A percentile compares a stretch with the other conserved stretches of the same genome.
Evolutionary conservation across 768 basidiomycete species (phyloP).

Genomic region (Kwoniella botswanensis): DNA sequence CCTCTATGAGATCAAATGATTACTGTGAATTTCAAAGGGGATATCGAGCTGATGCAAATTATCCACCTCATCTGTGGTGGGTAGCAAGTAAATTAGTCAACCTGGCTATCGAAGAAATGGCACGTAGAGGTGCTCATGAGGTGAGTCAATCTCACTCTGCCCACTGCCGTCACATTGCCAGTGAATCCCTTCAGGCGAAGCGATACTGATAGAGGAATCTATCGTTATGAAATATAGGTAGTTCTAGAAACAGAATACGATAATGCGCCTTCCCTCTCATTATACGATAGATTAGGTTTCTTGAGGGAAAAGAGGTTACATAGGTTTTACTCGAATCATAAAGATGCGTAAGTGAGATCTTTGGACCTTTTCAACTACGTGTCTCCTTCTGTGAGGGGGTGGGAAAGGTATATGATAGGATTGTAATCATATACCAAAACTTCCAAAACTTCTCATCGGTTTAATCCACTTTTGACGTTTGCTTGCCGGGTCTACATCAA

Average conservation of each 20-base stretch:
- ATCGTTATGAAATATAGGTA: constrained; percentile 63
- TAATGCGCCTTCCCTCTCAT: constrained; percentile 80
- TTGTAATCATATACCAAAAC: too few species aligned
- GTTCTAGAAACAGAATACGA: constrained; percentile 96
- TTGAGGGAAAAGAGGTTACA: constrained; percentile 92
- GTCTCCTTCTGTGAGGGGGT: too few species aligned
- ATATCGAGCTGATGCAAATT: too few species aligned
- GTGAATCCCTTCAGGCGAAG: background rate
- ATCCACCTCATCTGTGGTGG: too few species aligned
- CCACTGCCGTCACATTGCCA: too few species aligned
- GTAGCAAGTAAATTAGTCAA: constrained; percentile 83
- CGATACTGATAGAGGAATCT: background rate
- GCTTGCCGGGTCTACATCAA: too few species aligned
- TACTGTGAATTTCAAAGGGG: too few species aligned
- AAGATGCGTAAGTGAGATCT: constrained; percentile 71
- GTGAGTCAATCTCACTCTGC: constrained; percentile 61
- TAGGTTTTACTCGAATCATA: constrained; percentile 95
- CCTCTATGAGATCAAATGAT: too few species aligned
- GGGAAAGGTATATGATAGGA: too few species aligned
- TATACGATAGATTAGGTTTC: constrained; percentile 93
- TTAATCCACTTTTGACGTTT: too few species aligned
- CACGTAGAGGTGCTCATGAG: constrained; percentile 79
- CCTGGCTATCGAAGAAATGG: constrained; percentile 84
- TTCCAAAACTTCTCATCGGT: too few species aligned
- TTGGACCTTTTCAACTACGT: too few species aligned